Conservation (phyloP, 768 basidiomycete genomes). For the Trametes cinnabarina region DNA sequence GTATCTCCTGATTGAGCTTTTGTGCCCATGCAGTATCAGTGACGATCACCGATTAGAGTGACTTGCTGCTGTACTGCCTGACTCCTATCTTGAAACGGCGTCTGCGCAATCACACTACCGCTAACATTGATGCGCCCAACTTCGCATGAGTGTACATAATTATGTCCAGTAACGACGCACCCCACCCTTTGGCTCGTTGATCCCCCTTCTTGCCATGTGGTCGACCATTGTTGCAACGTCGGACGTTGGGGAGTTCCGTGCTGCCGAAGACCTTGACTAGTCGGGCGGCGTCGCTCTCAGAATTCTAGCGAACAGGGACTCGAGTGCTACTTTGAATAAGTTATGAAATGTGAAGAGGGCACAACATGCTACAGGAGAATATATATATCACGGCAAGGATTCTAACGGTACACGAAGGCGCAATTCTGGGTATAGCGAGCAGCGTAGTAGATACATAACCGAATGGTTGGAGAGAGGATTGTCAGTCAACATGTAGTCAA, state of each 20-base stretch:
- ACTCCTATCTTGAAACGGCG: constrained; percentile 3
- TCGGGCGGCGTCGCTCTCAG: not conserved
- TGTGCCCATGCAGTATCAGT: no score
- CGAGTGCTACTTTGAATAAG: no score
- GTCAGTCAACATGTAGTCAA: not conserved
- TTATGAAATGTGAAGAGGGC: no score
- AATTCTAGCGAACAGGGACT: not conserved
- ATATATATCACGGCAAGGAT: not conserved
- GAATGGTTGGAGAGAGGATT: not conserved
- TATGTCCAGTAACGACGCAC: no score
- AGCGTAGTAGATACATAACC: not conserved
- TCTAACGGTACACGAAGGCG: not conserved
- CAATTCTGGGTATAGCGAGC: not conserved
- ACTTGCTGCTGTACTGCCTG: not conserved
- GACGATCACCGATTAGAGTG: not conserved
- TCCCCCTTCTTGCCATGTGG: no score
- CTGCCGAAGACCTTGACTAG: no score
- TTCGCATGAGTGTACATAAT: no score
- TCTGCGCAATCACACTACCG: not conserved
- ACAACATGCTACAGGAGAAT: no score
- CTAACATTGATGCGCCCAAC: not conserved
- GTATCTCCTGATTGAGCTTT: no score
- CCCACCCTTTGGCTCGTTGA: no score
- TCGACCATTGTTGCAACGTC: no score
- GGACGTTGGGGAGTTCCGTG: no score